Evolutionary conservation across 768 basidiomycete genomes (phyloP).

Genomic region (Tylopilus subfusipes): DNA sequence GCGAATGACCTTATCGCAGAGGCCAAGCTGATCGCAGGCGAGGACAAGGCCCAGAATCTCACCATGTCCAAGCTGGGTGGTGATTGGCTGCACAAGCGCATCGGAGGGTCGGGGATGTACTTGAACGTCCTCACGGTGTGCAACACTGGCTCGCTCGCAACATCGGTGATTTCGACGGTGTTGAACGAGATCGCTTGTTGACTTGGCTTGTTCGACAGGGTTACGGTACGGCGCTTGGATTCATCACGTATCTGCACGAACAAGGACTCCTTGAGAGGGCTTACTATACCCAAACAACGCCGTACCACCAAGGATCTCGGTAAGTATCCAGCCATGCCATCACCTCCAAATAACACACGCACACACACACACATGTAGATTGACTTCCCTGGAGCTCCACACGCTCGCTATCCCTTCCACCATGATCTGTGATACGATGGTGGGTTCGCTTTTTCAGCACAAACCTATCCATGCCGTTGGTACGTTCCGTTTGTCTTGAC

Average conservation of each 20-base stretch:
- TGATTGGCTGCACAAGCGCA: constrained; percentile 67
- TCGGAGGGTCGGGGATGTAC: constrained; percentile 37
- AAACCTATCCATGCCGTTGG: constrained; percentile 79
- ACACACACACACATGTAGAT: constrained; percentile 37
- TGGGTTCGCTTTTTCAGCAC: constrained; percentile 91
- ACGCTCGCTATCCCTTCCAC: constrained; percentile 79
- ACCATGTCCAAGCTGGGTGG: constrained; percentile 83
- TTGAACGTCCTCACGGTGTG: constrained; percentile 91
- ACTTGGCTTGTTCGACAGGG: constrained; percentile 51
- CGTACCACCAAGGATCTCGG: constrained; percentile 92
- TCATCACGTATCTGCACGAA: constrained; percentile 88
- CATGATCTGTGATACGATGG: constrained; percentile 98
- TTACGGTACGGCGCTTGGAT: constrained; percentile 91
- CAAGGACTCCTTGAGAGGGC: constrained; percentile 73
- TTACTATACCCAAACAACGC: constrained; percentile 91
- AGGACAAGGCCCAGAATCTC: constrained; percentile 85
- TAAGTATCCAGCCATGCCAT: constrained; percentile 20
- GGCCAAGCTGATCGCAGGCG: constrained; percentile 70
- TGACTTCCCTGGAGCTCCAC: constrained; percentile 87
- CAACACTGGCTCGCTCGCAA: constrained; percentile 96
- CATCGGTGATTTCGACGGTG: constrained; percentile 53
- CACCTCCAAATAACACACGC: neutral
- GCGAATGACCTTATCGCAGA: constrained; percentile 65
- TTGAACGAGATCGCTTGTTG: constrained; percentile 1
- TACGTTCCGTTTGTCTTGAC: constrained; percentile 27